Evolutionary conservation across 192 early-diverging fungal species (phyloP).

Genomic region (Coemansia sp.): DNA sequence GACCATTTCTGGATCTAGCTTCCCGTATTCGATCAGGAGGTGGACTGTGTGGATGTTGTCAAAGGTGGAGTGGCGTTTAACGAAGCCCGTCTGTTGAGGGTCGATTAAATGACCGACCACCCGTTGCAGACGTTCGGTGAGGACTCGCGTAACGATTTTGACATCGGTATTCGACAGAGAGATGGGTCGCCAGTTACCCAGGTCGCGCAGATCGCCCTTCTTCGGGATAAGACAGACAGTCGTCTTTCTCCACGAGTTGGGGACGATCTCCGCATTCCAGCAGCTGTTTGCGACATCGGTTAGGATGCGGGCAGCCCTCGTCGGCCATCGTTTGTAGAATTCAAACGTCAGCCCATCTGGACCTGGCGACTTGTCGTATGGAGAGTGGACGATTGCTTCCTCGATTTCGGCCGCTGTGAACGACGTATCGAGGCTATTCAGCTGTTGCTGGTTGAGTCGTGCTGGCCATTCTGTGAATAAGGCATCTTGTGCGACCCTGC

Average conservation of each 20-base stretch:
- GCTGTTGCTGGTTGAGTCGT: background rate
- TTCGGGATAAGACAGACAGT: constrained; percentile 4
- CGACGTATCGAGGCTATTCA: background rate
- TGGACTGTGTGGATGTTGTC: constrained; percentile 6
- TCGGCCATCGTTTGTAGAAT: background rate
- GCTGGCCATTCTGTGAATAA: background rate
- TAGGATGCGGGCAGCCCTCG: background rate
- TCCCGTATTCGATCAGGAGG: background rate
- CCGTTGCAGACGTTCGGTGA: background rate
- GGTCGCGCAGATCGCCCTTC: constrained; percentile 12
- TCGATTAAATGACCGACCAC: background rate
- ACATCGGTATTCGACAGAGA: constrained; percentile 5
- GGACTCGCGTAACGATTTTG: constrained; percentile 2
- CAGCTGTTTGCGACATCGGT: background rate
- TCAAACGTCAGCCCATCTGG: background rate
- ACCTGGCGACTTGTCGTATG: constrained; percentile 1
- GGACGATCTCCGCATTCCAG: background rate
- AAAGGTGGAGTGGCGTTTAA: too few relatives aligned
- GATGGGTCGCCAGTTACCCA: constrained; percentile 10
- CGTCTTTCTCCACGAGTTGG: background rate
- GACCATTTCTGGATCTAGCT: background rate
- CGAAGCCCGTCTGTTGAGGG: too few relatives aligned
- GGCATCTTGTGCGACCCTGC: background rate
- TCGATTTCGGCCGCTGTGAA: background rate
- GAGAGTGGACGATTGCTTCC: background rate